Evolutionary conservation across 2,329 filamentous ascomycete genomes (phyloP).

Genomic region (Salinomyces thailandicus): DNA sequence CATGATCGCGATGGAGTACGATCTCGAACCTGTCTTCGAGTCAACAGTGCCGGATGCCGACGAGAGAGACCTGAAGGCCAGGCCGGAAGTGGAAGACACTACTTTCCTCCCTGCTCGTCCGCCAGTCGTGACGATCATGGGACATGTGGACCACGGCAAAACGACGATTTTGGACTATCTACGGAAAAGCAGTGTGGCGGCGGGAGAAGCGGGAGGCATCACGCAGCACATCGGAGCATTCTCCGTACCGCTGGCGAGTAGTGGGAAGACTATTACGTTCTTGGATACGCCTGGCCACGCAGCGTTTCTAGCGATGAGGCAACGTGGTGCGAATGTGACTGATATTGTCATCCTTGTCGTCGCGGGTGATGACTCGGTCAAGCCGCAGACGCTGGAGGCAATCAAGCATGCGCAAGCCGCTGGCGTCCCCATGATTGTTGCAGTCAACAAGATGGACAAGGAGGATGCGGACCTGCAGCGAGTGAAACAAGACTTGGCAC

Average conservation of each 20-base stretch:
- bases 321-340: conserved; percentile 88
- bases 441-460: conserved; percentile 96
- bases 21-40: conserved; percentile 67
- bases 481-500: conserved; percentile 78
- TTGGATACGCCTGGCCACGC: conserved; percentile 93
- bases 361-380: conserved; percentile 93
- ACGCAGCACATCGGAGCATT: conserved; percentile 98
- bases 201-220: conserved; percentile 88
- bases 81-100: conserved; percentile 57
- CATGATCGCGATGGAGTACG: conserved; percentile 83
- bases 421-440: conserved; percentile 90
- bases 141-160: conserved; percentile 96
- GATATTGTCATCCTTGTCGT: conserved; percentile 95
- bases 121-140: conserved; percentile 98
- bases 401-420: conserved; percentile 84
- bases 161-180: conserved; percentile 91
- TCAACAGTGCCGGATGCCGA: conserved; percentile 38
- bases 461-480: conserved; percentile 66
- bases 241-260: conserved; percentile 64
- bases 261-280: conserved; percentile 87
- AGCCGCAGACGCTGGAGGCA: conserved; percentile 91
- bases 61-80: conserved; percentile 61
- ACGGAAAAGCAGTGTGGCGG: conserved; percentile 83
- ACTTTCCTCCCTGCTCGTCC: conserved; percentile 62
- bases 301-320: conserved; percentile 90